These are phyloP conservation scores for Rhexocercosporidium sp. DNA, from an alignment of 2,329 filamentous ascomycete genomes.

Conservation along the genomic window DNA sequence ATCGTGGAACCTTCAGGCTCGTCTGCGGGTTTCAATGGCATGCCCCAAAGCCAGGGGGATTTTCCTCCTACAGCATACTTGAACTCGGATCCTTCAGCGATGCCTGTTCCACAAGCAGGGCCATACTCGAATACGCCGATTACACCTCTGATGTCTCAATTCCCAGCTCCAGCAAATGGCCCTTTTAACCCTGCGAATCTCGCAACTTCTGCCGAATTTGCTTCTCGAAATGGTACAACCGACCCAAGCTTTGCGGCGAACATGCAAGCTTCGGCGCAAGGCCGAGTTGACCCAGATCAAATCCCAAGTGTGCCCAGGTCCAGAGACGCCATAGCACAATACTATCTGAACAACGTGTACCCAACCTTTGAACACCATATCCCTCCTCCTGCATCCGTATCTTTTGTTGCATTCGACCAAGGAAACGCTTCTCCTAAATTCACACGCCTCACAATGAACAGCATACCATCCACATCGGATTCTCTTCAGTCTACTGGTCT, in stretches of 20 bases:
- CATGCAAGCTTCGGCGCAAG: constrained; percentile 67
- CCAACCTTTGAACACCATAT: constrained; percentile 95
- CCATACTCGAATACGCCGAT: constrained; percentile 54
- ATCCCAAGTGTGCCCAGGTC: constrained; percentile 89
- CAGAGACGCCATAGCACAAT: constrained; percentile 80
- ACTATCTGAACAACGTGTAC: constrained; percentile 87
- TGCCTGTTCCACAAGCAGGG: constrained; percentile 46
- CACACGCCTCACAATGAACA: constrained; percentile 89
- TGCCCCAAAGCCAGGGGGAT: constrained; percentile 61
- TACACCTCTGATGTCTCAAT: constrained; percentile 58
- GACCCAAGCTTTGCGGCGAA: constrained; percentile 48
- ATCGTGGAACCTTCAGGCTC: constrained; percentile 74
- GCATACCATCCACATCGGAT: constrained; percentile 83
- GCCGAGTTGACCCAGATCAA: constrained; percentile 85
- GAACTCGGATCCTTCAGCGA: constrained; percentile 55
- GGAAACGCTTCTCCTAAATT: constrained; percentile 96
- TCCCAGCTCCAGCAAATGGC: constrained; percentile 62
- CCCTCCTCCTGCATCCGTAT: constrained; percentile 84
- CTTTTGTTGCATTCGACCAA: constrained; percentile 94
- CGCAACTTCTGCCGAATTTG: constrained; percentile 52
- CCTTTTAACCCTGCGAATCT: constrained; percentile 53
- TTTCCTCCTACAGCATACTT: constrained; percentile 62
- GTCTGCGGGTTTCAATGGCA: constrained; percentile 72
- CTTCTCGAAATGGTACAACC: constrained; percentile 47
- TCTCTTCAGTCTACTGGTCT: constrained; percentile 80